Evolutionary conservation across 2,329 filamentous ascomycete species (phyloP).

Genomic region (Hypoxylon sp.): DNA sequence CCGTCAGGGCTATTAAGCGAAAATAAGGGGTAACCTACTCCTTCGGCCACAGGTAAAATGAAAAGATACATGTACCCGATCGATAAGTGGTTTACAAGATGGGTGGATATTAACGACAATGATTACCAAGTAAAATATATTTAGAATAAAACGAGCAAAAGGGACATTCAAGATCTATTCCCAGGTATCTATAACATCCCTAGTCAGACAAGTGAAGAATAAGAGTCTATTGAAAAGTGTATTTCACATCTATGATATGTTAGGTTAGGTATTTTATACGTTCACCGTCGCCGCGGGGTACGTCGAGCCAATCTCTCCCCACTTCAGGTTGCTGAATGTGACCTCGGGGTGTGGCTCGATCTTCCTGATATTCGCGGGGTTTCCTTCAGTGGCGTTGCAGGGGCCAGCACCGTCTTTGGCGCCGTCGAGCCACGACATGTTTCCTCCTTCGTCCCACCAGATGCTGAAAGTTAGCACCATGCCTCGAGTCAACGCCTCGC

Average conservation of each 20-base stretch:
- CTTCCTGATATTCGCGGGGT: slow-evolving; percentile 61
- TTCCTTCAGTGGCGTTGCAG: slow-evolving; percentile 64
- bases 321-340: slow-evolving; percentile 69
- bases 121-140: not conserved
- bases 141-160: not conserved
- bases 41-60: not conserved
- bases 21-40: not conserved
- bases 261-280: slow-evolving; percentile 3
- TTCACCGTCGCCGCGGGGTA: slow-evolving; percentile 49
- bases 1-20: not conserved
- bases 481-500: slow-evolving; percentile 60
- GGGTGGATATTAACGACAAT: not conserved
- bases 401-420: slow-evolving; percentile 65
- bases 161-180: not conserved
- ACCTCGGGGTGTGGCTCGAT: slow-evolving; percentile 65
- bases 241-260: slow-evolving; percentile 10
- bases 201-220: not conserved
- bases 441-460: slow-evolving; percentile 66
- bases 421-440: slow-evolving; percentile 70
- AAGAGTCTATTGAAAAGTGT: slow-evolving; percentile 15
- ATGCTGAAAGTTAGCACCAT: slow-evolving; percentile 68
- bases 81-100: not conserved
- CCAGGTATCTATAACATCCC: not conserved
- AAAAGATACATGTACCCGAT: not conserved
- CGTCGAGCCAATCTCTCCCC: slow-evolving; percentile 69